A percentile compares a stretch with the other conserved stretches of the same genome.
phyloP scores from a whole-genome alignment of 768 basidiomycete genomes.

The Lepiota brunneoincarnata region DNA sequence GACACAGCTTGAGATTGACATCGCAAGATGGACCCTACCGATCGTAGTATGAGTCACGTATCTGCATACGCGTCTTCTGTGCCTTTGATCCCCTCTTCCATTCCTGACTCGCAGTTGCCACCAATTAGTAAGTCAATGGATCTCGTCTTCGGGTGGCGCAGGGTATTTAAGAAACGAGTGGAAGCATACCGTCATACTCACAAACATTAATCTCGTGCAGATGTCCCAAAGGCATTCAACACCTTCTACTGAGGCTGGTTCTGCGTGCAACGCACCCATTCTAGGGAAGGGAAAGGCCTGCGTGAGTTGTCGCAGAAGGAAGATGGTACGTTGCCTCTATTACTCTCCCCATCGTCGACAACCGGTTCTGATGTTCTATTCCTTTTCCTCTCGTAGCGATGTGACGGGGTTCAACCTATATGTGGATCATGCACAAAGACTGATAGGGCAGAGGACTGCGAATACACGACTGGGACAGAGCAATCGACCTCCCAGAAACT shows the following conservation, averaged over 20 bases:
- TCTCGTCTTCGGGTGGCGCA: not conserved
- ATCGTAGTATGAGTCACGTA: not conserved
- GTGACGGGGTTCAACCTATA: conserved; percentile 51
- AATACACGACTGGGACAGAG: conserved; percentile 48
- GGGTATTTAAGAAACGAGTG: not conserved
- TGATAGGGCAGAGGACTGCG: conserved; percentile 53
- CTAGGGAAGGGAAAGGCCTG: conserved; percentile 12
- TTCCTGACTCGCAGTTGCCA: not conserved
- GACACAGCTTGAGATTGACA: not conserved
- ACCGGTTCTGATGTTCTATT: no score
- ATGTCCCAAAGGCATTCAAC: not conserved
- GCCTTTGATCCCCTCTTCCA: no score
- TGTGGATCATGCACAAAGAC: conserved; percentile 50
- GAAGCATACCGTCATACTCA: not conserved
- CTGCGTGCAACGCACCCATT: not conserved
- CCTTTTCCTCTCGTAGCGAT: conserved; percentile 37
- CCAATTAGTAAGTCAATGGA: not conserved
- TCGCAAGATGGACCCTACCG: not conserved
- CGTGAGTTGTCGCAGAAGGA: conserved; percentile 10
- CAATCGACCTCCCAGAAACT: conserved; percentile 46
- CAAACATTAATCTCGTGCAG: not conserved
- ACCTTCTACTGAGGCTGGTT: not conserved
- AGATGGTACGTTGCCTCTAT: conserved; percentile 2
- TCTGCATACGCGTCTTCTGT: not conserved
- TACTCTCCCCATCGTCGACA: not conserved